Base-by-base conservation (phyloP, 495 filamentous ascomycete species). In the Penicillium mononematosum region DNA sequence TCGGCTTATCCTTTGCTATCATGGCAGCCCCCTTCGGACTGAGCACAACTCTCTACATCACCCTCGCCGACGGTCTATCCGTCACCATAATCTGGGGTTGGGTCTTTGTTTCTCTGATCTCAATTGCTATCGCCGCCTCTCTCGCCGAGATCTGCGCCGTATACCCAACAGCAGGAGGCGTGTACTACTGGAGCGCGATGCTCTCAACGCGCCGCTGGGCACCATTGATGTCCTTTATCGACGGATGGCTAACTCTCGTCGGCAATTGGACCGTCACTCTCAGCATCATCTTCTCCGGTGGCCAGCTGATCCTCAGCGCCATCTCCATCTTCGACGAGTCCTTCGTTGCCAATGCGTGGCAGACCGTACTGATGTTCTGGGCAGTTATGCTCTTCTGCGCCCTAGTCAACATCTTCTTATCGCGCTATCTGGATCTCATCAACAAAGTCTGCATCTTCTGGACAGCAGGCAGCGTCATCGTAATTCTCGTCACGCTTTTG, bases 131-230 rank as follows among this genome's bases (percentile, higher is more conserved):
- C 17, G 86, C 88, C 14, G 84, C 85, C 4, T 89, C 86, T 1
- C 73, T 91, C 27, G 87, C 88, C n/a, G 88, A 91, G 65, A 90
- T 90, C 66, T 78, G 88, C 50, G 83, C 83, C 29, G 88, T 87
- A 6, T 90, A 85, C 61, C 88, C 88, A 8, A 90, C 86, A 17
- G 78, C 81, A 45, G 81, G 81, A 34, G 86, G 86, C 7, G 85
- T 88, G 52, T 90, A 90, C 59, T 85, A 89, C 70, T 91, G 88
- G 88, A 88, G 85, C 12, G 86, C 87, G 8, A 86, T 88, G 68
- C 76, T 82, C 19, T 71, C 75, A 1, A 75, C 75, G 54, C 75
- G 69, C 51, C 70, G 71, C 54, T 89, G 82, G 81, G 84, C 82
- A 5, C 83, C 83, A 6, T 66, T 86, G 45, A 78, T 90, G 56